Percentiles rank a stretch among this genome's conserved stretches.
These are phyloP conservation scores for Knufia petricola DNA, from an alignment of 2,329 filamentous ascomycete species.

Conservation along the genomic window DNA sequence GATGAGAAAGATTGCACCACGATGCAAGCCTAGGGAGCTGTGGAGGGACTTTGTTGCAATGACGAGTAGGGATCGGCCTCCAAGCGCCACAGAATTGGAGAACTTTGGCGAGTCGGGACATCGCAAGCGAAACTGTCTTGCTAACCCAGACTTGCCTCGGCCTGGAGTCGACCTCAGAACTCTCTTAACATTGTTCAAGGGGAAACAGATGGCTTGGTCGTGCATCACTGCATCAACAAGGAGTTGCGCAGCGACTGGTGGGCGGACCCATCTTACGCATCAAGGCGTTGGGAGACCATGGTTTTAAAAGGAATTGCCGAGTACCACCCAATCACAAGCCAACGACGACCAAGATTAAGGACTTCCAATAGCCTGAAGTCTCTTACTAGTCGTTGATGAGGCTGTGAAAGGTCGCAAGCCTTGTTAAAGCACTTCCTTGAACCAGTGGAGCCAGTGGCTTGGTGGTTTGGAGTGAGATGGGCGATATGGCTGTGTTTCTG, in stretches of 20 bases:
- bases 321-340: not conserved
- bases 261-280: not conserved
- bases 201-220: not conserved
- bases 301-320: not conserved
- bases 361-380: not conserved
- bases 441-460: not conserved
- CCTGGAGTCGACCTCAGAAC: not conserved
- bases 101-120: not conserved
- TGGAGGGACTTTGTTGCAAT: slow-evolving; percentile 14
- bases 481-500: not conserved
- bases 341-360: not conserved
- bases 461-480: not conserved
- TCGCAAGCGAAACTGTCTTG: not conserved
- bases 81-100: slow-evolving; percentile 18
- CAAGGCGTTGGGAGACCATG: not conserved
- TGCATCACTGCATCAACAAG: not conserved
- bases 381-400: slow-evolving; percentile 6
- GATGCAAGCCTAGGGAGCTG: slow-evolving; percentile 14
- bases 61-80: slow-evolving; percentile 16
- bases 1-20: slow-evolving; percentile 7
- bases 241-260: not conserved
- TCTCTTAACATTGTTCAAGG: not conserved
- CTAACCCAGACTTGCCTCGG: not conserved
- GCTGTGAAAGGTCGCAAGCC: not conserved
- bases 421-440: not conserved